Evolutionary conservation across 1,284 basidiomycete genomes (phyloP), one percentile per base, ranked within the genome.

Genomic region (Heliocybe sulcata): DNA sequence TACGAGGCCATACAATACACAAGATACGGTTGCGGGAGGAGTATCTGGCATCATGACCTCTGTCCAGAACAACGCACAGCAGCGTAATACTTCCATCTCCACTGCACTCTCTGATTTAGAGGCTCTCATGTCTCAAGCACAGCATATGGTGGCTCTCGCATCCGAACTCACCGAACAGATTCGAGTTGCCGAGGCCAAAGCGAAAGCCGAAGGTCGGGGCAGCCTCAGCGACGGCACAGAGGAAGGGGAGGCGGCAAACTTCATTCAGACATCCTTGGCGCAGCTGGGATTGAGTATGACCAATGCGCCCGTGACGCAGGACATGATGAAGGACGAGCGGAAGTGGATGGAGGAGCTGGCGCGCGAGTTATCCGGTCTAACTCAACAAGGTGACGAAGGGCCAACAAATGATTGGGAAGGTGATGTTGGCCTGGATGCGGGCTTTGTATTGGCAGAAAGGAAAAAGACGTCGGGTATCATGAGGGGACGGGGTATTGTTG

Each of bases 91-190:
- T 6, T 78, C 85, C 59, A 85, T 98, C 76, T 79, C 81, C 49
- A 82, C 85, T 61, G 91, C 94, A 0, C 79, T 99, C 52, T 79
- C 84, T 61, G 96, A 98, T 65, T 79, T 99, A 23, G 93, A 98
- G 65, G 88, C 90, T 0, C 76, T 99, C 45, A 95, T 92, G 90
- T 76, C 88, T 52, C 92, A 94, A 67, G 94, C 95, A 0, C 89
- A 87, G 61, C 91, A 94, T 61, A 98, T 99, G 88, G 94, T 92
- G 54, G 82, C 83, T 42, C 80, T 98, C 26, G 94, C 96, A 1
- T 87, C 87, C 58, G 86, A 92, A 51, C 81, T 98, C 60, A 95
- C 93, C 66, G 83, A 90, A 38, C 61, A 4, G 20, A 59, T 3
- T 56, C 63, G 49, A 38, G 35, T 49, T n/a, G 27, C 51, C 11